Evolutionary conservation across 805 yeast genomes (phyloP).

Genomic region (Zygoascus biomembranicola): DNA sequence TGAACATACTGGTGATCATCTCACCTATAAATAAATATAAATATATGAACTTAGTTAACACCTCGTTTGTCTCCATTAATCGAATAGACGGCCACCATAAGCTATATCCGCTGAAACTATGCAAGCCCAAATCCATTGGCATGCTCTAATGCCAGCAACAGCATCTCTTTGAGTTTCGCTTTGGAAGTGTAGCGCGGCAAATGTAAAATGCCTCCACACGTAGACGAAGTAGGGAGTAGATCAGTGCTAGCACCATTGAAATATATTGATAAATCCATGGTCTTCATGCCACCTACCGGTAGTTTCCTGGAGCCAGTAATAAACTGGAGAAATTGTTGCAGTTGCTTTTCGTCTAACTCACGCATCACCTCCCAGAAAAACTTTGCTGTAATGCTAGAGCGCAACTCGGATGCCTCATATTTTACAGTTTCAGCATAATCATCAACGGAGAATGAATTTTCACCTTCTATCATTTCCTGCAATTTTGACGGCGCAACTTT

Average conservation of each 20-base stretch:
- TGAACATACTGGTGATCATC: too few species aligned
- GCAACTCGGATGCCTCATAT: conserved; percentile 33
- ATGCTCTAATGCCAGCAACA: conserved; percentile 21
- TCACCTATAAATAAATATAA: too few species aligned
- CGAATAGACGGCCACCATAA: too few species aligned
- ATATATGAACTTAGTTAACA: too few species aligned
- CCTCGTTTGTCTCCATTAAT: too few species aligned
- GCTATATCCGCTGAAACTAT: neutral
- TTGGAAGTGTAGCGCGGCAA: conserved; percentile 39
- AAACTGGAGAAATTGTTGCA: conserved; percentile 37
- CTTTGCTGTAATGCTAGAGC: conserved; percentile 22
- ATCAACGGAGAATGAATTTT: conserved; percentile 31
- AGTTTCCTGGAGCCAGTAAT: conserved; percentile 44
- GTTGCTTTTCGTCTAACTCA: conserved; percentile 32
- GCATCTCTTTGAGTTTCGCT: conserved; percentile 18
- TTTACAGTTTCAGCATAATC: conserved; percentile 35
- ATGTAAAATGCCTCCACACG: conserved; percentile 41
- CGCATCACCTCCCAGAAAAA: conserved; percentile 41
- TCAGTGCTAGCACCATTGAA: conserved; percentile 32
- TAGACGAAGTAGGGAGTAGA: conserved; percentile 43
- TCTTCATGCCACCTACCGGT: conserved; percentile 38
- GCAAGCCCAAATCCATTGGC: conserved; percentile 24
- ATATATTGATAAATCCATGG: conserved; percentile 38
- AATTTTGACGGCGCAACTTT: conserved; percentile 15
- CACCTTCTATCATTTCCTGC: conserved; percentile 34